These are phyloP conservation scores for Kodamaea alishanica DNA, from an alignment of 1,139 yeast genomes.

Conservation along the genomic window DNA sequence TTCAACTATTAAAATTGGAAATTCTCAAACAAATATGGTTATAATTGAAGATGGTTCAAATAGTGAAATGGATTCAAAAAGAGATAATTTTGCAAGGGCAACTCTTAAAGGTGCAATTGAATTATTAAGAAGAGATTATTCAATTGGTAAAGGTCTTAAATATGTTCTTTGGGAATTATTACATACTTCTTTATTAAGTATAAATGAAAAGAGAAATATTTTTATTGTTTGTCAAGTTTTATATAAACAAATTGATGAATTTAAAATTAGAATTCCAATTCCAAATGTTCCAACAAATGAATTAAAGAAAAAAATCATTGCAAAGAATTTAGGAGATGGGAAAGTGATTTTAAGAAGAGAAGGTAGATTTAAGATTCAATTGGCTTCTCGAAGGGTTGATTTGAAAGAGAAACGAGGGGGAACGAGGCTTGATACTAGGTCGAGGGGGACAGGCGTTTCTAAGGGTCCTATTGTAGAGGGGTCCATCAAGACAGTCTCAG, in stretches of 20 bases:
- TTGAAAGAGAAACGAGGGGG: neutral
- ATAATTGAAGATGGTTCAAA: conserved; percentile 49
- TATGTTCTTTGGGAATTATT: conserved; percentile 66
- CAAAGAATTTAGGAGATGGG: conserved; percentile 49
- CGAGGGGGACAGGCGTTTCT: too few species aligned
- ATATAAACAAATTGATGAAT: conserved; percentile 59
- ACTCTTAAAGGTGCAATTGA: conserved; percentile 63
- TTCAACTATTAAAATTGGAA: conserved; percentile 12
- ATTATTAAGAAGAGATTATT: conserved; percentile 60
- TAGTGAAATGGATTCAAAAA: conserved; percentile 43
- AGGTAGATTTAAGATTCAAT: conserved; percentile 45
- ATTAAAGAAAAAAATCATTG: conserved; percentile 55
- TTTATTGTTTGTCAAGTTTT: conserved; percentile 66
- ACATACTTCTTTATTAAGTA: conserved; percentile 55
- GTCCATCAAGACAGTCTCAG: too few species aligned
- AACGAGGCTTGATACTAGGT: neutral
- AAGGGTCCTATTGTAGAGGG: too few species aligned
- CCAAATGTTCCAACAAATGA: conserved; percentile 57
- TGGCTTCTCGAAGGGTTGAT: conserved; percentile 22
- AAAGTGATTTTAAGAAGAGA: conserved; percentile 41
- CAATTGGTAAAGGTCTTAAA: conserved; percentile 60
- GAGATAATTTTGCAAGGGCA: conserved; percentile 40
- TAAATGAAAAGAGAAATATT: conserved; percentile 58
- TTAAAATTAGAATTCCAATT: conserved; percentile 56
- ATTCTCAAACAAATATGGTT: conserved; percentile 33